Base-by-base conservation (phyloP, 768 basidiomycete genomes). In the Mycena kentingensis region DNA sequence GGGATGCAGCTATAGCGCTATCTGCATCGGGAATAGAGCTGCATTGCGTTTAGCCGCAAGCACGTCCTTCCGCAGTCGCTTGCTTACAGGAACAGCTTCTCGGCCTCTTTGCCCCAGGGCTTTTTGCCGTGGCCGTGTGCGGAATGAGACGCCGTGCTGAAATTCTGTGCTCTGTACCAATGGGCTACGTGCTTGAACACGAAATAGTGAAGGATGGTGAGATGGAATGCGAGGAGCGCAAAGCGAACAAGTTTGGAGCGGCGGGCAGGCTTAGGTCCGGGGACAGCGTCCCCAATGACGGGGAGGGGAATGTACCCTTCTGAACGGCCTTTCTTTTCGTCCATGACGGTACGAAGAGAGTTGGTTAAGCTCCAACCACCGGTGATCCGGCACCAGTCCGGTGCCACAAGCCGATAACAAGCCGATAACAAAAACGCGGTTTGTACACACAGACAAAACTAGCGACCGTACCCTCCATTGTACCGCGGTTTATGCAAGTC, bases 1-100 rank as follows among this genome's bases (percentile, higher is more conserved):
- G 77, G 22, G 84, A 85, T 0, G 82, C 73, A 25, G 67, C 67
- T 25, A 77, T 65, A 10, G 82, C 81, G 53, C 74, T 81, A 28
- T 70, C 72, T 34, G 73, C 69, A 51, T 80, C 72, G 1, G 83
- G 83, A 28, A 84, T 68, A 10, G 77, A 71, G 63, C 83, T 84
- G 32, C 19, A 16, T 12, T 46, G 27, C 45, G 29, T 13, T 19
- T 42, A n/a, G n/a, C 15, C 10, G 18, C 5, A 27, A 12, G 13
- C 25, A 10, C 6, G 26, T 16, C 27, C 37, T 31, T 39, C 5
- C 19, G 22, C 35, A 16, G 12, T 24, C 7, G 19, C 6, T 26
- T 11, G 25, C 22, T 24, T 37, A 61, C 56, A 73, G 62, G 51
- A 66, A 73, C 22, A 71, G 58, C 31, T 68, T 46, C 58, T 73